These are phyloP conservation scores for Scorias spongiosa DNA, from an alignment of 2,329 filamentous ascomycete species.

Conservation along the genomic window DNA sequence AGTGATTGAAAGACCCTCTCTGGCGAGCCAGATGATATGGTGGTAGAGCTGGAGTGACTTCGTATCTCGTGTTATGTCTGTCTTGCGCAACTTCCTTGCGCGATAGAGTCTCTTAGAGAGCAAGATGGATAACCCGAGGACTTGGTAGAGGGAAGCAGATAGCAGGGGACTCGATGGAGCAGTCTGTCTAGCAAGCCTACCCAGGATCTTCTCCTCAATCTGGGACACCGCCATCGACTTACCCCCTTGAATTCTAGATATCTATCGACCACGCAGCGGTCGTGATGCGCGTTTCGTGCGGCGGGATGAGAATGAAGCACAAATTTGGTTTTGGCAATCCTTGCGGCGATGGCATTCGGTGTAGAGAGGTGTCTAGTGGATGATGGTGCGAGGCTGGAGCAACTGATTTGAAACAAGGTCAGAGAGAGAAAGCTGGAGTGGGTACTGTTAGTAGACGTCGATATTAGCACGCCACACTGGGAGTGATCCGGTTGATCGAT, in stretches of 20 bases:
- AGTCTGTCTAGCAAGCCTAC: constrained; percentile 69
- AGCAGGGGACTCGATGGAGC: constrained; percentile 64
- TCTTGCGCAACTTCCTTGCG: constrained; percentile 65
- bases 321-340: neutral
- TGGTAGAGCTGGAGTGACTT: constrained; percentile 71
- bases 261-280: no score
- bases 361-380: no score
- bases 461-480: neutral
- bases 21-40: constrained; percentile 89
- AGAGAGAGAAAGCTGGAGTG: neutral
- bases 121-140: constrained; percentile 78
- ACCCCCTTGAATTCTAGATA: neutral
- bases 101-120: constrained; percentile 70
- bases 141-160: constrained; percentile 71
- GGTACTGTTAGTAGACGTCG: neutral
- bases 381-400: no score
- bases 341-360: neutral
- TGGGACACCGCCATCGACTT: constrained; percentile 78
- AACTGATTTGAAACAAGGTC: neutral
- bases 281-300: no score
- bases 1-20: constrained; percentile 77
- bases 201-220: constrained; percentile 94
- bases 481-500: no score
- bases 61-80: constrained; percentile 65
- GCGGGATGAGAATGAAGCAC: neutral